Conservation (phyloP, 1,284 basidiomycete species). For the Anthracocystis panici-leucophaei region DNA sequence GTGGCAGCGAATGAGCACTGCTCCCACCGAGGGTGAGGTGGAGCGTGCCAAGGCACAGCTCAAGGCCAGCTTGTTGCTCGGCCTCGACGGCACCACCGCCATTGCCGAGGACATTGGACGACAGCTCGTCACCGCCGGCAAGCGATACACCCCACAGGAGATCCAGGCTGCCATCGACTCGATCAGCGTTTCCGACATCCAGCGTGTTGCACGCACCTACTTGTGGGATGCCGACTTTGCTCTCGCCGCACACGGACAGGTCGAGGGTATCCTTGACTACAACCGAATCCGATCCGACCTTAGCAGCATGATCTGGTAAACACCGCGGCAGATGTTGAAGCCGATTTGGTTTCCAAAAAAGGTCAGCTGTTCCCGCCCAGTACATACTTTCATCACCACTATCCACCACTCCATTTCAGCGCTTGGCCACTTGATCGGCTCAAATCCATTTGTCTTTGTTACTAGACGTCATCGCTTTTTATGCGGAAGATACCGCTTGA, state of each 20-base stretch:
- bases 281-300: slow-evolving; percentile 70
- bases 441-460: slow-evolving; percentile 3
- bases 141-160: slow-evolving; percentile 83
- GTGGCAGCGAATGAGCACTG: slow-evolving; percentile 95
- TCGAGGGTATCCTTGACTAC: slow-evolving; percentile 80
- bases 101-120: slow-evolving; percentile 98
- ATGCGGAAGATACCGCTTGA: slow-evolving; percentile 41
- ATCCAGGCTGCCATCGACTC: slow-evolving; percentile 93
- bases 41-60: slow-evolving; percentile 98
- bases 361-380: neutral
- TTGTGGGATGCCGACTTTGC: slow-evolving; percentile 88
- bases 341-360: neutral
- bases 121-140: slow-evolving; percentile 92
- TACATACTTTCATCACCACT: slow-evolving; percentile 3
- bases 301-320: slow-evolving; percentile 69
- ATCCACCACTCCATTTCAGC: slow-evolving; percentile 2
- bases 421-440: slow-evolving; percentile 7
- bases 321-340: neutral
- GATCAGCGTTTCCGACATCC: slow-evolving; percentile 89
- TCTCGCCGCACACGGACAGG: slow-evolving; percentile 50
- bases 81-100: slow-evolving; percentile 93
- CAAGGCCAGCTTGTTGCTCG: slow-evolving; percentile 90
- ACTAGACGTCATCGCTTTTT: slow-evolving; percentile 34
- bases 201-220: slow-evolving; percentile 93
- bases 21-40: slow-evolving; percentile 86